Base-by-base conservation (phyloP, 352 stramenopile species). In the Phytophthora multivora region DNA sequence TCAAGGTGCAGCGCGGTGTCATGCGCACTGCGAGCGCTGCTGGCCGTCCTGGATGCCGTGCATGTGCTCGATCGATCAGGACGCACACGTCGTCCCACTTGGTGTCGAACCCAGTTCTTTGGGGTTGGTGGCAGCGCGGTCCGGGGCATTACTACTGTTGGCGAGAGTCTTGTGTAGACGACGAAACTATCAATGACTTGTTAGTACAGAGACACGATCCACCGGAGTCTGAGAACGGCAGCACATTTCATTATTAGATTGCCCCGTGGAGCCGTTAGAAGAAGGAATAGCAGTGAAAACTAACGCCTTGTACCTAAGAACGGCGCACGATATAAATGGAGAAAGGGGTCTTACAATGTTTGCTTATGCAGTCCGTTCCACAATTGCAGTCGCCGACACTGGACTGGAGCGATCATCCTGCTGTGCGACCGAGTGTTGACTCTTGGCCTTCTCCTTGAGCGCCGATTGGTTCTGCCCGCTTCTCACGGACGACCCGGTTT, bases 381-480 rank as follows among this genome's bases (percentile, higher is more conserved):
- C 28, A 18, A 12, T 49, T 47, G 26, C 25, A 5, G 31, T 16
- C 18, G 43, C 21, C 26, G 39, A 28, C 5, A 47, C 26, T 5
- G 39, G 31, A 36, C 25, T 63, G 21, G 50, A 39, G 9, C 57
- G 21, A 18, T 41, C n/a, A 47, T 38, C 26, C 10, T 63, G 16
- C 19, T 60, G 62, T 19, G 42, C 65, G 39, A 46, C n/a, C 31
- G 18, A 51, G 16, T 35, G 38, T 42, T 81, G 82, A 4, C 31
- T 45, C 53, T 84, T 83, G 21, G 53, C 5, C 12, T 84, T 66
- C n/a, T 82, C 61, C 15, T 64, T 47, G 42, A 82, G 80, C 47
- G 73, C 79, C 30, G 66, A 48, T 25, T 65, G 69, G 15, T 63
- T 78, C 26, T 73, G 51, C n/a, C 69, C 43, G 63, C 80, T 83